Evolutionary conservation across 2,329 filamentous ascomycete species (phyloP).

Genomic region (Aspergillus thermomutatus): DNA sequence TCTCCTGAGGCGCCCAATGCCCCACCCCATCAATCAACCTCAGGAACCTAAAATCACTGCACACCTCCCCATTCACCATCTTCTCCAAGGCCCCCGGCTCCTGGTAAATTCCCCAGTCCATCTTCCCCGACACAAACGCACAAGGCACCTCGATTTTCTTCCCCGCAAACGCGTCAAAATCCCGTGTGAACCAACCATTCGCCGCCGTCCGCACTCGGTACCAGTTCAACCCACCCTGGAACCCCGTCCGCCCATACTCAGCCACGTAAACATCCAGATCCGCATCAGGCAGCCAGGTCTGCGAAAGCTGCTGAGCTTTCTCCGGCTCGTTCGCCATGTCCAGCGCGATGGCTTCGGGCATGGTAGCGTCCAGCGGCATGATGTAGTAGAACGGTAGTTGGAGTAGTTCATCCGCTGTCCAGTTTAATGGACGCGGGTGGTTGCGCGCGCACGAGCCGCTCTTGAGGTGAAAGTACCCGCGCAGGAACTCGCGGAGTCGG

Average conservation of each 20-base stretch:
- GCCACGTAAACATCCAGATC: conserved; percentile 59
- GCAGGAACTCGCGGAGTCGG: conserved; percentile 56
- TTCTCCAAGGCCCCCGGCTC: conserved; percentile 62
- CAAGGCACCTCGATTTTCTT: conserved; percentile 60
- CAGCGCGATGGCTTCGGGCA: conserved; percentile 56
- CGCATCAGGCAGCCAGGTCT: conserved; percentile 54
- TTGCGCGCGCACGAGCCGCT: conserved; percentile 54
- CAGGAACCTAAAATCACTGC: conserved; percentile 52
- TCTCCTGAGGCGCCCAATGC: conserved; percentile 69
- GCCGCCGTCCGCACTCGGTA: conserved; percentile 59
- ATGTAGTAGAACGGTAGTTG: conserved; percentile 67
- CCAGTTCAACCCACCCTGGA: conserved; percentile 66
- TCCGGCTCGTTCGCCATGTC: conserved; percentile 52
- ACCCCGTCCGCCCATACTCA: conserved; percentile 61
- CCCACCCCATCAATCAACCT: conserved; percentile 59
- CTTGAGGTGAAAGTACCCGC: conserved; percentile 68
- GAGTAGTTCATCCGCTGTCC: conserved; percentile 56
- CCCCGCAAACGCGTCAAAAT: conserved; percentile 59
- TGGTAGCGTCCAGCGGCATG: conserved; percentile 56
- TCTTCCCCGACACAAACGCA: conserved; percentile 58
- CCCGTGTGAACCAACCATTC: conserved; percentile 41
- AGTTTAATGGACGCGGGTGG: conserved; percentile 52
- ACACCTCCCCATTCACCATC: conserved; percentile 46
- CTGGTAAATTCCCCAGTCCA: conserved; percentile 68
- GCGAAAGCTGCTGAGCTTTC: conserved; percentile 36